Evolutionary conservation across 768 basidiomycete species (phyloP).

Genomic region (Tremella mesenterica): DNA sequence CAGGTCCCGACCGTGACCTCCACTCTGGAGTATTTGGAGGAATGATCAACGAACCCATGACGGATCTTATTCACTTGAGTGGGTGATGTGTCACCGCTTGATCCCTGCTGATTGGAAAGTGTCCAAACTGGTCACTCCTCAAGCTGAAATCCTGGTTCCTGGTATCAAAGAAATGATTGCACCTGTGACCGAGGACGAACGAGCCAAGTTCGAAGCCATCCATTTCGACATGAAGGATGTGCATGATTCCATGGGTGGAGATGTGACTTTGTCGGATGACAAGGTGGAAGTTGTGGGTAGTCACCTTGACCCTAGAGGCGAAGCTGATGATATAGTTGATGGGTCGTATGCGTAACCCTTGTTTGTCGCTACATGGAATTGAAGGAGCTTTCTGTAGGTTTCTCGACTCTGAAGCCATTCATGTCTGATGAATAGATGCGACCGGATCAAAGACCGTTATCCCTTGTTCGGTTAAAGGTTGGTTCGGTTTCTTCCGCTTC

Average conservation of each 20-base stretch:
- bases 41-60: slow-evolving; percentile 64
- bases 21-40: slow-evolving; percentile 62
- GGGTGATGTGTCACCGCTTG: slow-evolving; percentile 9
- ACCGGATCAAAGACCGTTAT: slow-evolving; percentile 65
- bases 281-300: slow-evolving; percentile 51
- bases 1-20: slow-evolving; percentile 76
- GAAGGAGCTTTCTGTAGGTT: slow-evolving; percentile 73
- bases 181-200: slow-evolving; percentile 63
- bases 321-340: slow-evolving; percentile 55
- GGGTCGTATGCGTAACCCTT: slow-evolving; percentile 86
- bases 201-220: slow-evolving; percentile 62
- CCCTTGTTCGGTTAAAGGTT: slow-evolving; percentile 60
- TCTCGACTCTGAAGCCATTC: neutral
- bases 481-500: neutral
- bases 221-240: slow-evolving; percentile 63
- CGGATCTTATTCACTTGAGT: slow-evolving; percentile 68
- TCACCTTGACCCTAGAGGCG: neutral
- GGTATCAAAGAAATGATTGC: slow-evolving; percentile 80
- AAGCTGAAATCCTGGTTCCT: slow-evolving; percentile 78
- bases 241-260: slow-evolving; percentile 64
- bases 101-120: slow-evolving; percentile 44
- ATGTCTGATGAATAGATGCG: slow-evolving; percentile 27
- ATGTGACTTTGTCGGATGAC: slow-evolving; percentile 64
- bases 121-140: slow-evolving; percentile 68
- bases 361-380: slow-evolving; percentile 86